Evolutionary conservation across 2,329 filamentous ascomycete species (phyloP).

Genomic region (Elsinoe necatrix): DNA sequence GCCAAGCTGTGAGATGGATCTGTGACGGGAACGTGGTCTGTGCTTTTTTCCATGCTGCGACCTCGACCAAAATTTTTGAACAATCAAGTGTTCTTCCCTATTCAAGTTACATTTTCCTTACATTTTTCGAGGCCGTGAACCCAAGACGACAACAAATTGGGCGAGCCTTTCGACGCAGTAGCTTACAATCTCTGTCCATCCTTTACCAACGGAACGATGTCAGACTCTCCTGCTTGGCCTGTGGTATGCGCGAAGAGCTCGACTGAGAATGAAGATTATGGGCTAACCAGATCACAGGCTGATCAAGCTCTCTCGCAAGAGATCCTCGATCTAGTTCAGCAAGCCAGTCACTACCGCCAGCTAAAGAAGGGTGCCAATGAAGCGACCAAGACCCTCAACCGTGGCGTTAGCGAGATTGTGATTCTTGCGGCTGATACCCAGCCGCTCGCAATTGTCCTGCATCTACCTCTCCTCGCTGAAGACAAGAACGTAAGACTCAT

Average conservation of each 20-base stretch:
- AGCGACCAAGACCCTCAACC: slow-evolving; percentile 22
- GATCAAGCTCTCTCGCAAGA: slow-evolving; percentile 43
- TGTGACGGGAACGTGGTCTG: slow-evolving; percentile 12
- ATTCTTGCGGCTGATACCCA: slow-evolving; percentile 82
- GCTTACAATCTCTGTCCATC: neutral
- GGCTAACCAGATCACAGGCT: slow-evolving; percentile 35
- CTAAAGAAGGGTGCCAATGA: slow-evolving; percentile 87
- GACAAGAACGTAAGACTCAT: slow-evolving; percentile 61
- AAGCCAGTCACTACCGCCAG: slow-evolving; percentile 58
- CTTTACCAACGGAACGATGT: slow-evolving; percentile 8
- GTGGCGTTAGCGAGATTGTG: slow-evolving; percentile 77
- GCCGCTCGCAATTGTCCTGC: slow-evolving; percentile 78
- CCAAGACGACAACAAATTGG: slow-evolving; percentile 21
- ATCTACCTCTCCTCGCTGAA: slow-evolving; percentile 81
- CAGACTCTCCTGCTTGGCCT: slow-evolving; percentile 23
- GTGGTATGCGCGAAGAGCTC: slow-evolving; percentile 26
- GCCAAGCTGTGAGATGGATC: slow-evolving; percentile 5
- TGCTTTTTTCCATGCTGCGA: neutral
- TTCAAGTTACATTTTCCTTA: slow-evolving; percentile 12
- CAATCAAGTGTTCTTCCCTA: neutral
- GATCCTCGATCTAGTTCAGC: slow-evolving; percentile 53
- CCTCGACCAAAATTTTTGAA: slow-evolving; percentile 2
- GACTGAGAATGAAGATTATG: too few relatives aligned
- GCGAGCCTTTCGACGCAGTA: slow-evolving; percentile 24
- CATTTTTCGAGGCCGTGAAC: slow-evolving; percentile 29